These are phyloP conservation scores for Thalassiosira sp. DNA, from an alignment of 352 stramenopile genomes.

Conservation along the genomic window DNA sequence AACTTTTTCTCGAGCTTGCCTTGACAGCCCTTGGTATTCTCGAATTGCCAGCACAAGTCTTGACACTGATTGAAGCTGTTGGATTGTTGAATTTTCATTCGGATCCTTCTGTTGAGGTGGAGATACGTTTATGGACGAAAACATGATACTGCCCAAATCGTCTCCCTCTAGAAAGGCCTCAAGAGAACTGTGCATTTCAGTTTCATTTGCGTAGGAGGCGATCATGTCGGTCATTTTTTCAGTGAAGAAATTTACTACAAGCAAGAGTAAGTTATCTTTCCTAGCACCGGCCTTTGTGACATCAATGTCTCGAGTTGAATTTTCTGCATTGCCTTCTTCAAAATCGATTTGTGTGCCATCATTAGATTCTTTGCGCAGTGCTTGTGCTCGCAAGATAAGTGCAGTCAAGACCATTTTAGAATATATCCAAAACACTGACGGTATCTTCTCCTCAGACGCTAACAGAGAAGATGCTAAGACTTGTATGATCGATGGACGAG, in stretches of 20 bases:
- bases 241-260: conserved; percentile 45
- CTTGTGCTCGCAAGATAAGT: conserved; percentile 22
- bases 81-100: conserved; percentile 17
- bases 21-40: conserved; percentile 14
- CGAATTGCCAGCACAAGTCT: conserved; percentile 25
- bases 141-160: conserved; percentile 24
- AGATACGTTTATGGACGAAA: conserved; percentile 17
- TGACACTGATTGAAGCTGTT: conserved; percentile 40
- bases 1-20: conserved; percentile 16
- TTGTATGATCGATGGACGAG: conserved; percentile 55
- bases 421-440: conserved; percentile 45
- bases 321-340: conserved; percentile 1
- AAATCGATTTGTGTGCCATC: conserved; percentile 2
- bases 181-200: conserved; percentile 13
- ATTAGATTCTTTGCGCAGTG: conserved; percentile 11
- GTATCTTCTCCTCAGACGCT: conserved; percentile 26
- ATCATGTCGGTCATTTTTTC: conserved; percentile 55
- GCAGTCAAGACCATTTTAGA: conserved; percentile 32
- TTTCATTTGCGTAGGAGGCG: conserved; percentile 4
- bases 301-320: not conserved
- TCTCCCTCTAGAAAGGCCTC: conserved; percentile 17
- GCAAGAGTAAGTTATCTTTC: conserved; percentile 25
- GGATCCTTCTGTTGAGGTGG: not conserved
- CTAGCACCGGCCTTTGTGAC: not conserved
- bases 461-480: conserved; percentile 47